A percentile compares a stretch with the other conserved stretches of the same genome.
These are phyloP conservation scores for Solanum chacoense DNA, from an alignment of 305 asterid species.

Conservation along the genomic window DNA sequence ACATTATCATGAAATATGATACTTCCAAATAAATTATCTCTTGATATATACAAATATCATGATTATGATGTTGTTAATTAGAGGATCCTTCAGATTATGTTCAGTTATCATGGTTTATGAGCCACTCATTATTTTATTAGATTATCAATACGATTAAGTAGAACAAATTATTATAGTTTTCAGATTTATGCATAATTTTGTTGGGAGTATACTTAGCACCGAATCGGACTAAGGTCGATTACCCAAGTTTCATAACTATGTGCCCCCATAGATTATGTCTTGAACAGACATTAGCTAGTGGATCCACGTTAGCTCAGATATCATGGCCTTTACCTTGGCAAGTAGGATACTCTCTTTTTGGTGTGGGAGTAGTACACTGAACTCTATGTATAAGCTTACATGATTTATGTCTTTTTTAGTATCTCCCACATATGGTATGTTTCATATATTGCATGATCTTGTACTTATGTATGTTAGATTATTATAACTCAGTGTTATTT, in stretches of 20 bases:
- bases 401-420: background rate
- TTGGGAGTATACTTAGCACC: background rate
- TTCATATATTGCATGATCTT: background rate
- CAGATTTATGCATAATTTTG: background rate
- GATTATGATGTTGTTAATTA: background rate
- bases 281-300: background rate
- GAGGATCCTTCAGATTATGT: background rate
- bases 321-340: background rate
- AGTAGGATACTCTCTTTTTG: background rate
- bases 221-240: background rate
- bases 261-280: background rate
- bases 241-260: background rate
- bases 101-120: background rate
- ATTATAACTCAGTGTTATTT: background rate
- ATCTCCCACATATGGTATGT: background rate
- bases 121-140: background rate
- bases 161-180: too few species aligned
- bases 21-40: background rate
- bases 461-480: background rate
- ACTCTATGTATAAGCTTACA: background rate
- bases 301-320: too few species aligned
- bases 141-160: too few species aligned
- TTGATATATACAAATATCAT: too few species aligned
- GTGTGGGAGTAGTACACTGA: background rate
- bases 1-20: background rate